Base-by-base conservation (phyloP, 257 asterid genomes). In the Parsonsia alboflavescens region DNA sequence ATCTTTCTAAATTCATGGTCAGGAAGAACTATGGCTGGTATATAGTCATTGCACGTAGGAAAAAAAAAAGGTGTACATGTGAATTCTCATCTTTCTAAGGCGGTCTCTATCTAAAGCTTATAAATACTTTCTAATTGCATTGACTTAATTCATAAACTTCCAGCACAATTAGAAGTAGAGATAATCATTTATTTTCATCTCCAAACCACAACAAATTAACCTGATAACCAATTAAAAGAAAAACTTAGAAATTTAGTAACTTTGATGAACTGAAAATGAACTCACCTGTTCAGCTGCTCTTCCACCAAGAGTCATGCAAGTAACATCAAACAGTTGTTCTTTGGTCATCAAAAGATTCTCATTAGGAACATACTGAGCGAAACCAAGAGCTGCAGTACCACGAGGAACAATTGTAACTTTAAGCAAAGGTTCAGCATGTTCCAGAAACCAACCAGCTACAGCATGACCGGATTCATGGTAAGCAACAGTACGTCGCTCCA, bases 381-480 rank as follows among this genome's bases (percentile, higher is more conserved):
- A 93, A 50, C 97, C 97, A 63, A 91, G 93, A 56, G 98, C 91
- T 76, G 96, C 96, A 70, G 94, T 88, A 49, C 98, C 98, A 79
- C 96, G 93, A 50, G 96, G 97, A 63, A 93, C 93, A 76, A 91
- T 91, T 19, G 97, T 83, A 39, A 91, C 98, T 76, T 91, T 93
- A 56, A 89, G 88, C 83, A 93, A 76, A 1, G 97, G 97, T 26
- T 91, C 96, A 19, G 96, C 93, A 68, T 93, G 90, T 81, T 93
- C 96, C 65, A 93, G 76, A 77, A 93, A 91, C 97, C 96, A 91
- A 63, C 98, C 96, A 77, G 87, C 80, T 71, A 93, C 96, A 77
- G 98, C 96, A 80, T 91, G 98, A 17, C 97, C 96, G 54, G 97
- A 86, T 86, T 93, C 97, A 74, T 91, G 98, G 84, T 89, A 91